phyloP scores from a whole-genome alignment of 371 early-diverging fungal genomes.

The Coemansia sp. region DNA sequence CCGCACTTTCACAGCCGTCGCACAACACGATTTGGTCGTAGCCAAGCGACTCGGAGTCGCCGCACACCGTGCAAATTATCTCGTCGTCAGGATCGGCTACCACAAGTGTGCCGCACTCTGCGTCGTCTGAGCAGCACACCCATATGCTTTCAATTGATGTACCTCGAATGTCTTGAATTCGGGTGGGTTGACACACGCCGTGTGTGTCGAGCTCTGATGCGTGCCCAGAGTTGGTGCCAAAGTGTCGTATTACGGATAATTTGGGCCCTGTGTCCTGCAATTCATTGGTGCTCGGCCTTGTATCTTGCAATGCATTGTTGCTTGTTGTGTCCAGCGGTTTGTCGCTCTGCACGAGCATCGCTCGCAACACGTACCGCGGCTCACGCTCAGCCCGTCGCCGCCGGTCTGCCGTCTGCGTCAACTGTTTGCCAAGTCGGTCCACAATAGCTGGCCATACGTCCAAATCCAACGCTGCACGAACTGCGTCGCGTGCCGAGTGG shows the following conservation, averaged over 20 bases:
- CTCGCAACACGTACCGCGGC: neutral
- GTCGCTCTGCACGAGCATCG: neutral
- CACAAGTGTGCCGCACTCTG: constrained; percentile 25
- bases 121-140: constrained; percentile 40
- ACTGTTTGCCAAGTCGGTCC: neutral
- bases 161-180: constrained; percentile 22
- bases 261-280: neutral
- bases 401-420: no score
- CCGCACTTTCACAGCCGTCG: constrained; percentile 41
- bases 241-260: constrained; percentile 26
- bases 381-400: neutral
- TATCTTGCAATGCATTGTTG: neutral
- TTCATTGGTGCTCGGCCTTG: neutral
- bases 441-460: neutral
- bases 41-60: constrained; percentile 16
- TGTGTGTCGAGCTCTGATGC: constrained; percentile 17
- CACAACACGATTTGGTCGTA: constrained; percentile 49
- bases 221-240: constrained; percentile 23
- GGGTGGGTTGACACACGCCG: constrained; percentile 25
- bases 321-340: neutral
- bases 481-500: neutral
- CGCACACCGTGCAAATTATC: constrained; percentile 33
- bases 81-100: constrained; percentile 47
- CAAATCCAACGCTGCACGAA: neutral
- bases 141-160: constrained; percentile 38